Evolutionary conservation across 805 yeast genomes (phyloP).

Genomic region (Teunomyces aglyptinius): DNA sequence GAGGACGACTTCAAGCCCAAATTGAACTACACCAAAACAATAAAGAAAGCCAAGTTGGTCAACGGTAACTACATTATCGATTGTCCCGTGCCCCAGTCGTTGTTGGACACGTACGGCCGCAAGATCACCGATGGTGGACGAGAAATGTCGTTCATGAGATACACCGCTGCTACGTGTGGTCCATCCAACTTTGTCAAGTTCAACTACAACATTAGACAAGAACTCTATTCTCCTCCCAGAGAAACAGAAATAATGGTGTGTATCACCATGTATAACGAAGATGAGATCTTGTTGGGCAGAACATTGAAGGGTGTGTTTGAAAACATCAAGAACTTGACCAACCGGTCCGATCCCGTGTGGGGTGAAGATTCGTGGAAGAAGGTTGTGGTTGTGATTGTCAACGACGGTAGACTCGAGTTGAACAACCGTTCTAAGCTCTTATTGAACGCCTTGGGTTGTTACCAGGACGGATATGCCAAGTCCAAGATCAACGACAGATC

Average conservation of each 20-base stretch:
- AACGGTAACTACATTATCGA: slow-evolving; percentile 48
- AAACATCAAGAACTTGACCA: slow-evolving; percentile 72
- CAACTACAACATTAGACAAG: slow-evolving; percentile 80
- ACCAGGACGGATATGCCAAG: slow-evolving; percentile 95
- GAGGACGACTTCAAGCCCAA: slow-evolving; percentile 41
- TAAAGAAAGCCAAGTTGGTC: slow-evolving; percentile 52
- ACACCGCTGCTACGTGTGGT: slow-evolving; percentile 91
- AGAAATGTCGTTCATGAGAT: slow-evolving; percentile 85
- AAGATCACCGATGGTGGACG: slow-evolving; percentile 38
- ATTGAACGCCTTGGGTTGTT: slow-evolving; percentile 83
- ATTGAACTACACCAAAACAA: slow-evolving; percentile 39
- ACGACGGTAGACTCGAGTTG: slow-evolving; percentile 88
- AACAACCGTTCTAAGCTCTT: slow-evolving; percentile 76
- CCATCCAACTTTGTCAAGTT: slow-evolving; percentile 64
- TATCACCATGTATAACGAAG: slow-evolving; percentile 67
- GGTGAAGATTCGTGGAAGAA: slow-evolving; percentile 97
- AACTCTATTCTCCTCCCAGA: slow-evolving; percentile 73
- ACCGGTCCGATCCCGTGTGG: slow-evolving; percentile 72
- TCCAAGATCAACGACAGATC: slow-evolving; percentile 79
- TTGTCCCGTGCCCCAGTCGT: slow-evolving; percentile 40
- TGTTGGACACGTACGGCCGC: slow-evolving; percentile 35
- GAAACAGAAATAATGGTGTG: slow-evolving; percentile 72
- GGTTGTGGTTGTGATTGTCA: slow-evolving; percentile 82
- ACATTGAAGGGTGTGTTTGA: slow-evolving; percentile 71
- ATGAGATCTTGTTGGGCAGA: slow-evolving; percentile 57